A percentile compares a stretch with the other conserved stretches of the same genome.
These are phyloP conservation scores for Saturnispora gosingensis DNA, from an alignment of 805 yeast genomes.

Conservation along the genomic window DNA sequence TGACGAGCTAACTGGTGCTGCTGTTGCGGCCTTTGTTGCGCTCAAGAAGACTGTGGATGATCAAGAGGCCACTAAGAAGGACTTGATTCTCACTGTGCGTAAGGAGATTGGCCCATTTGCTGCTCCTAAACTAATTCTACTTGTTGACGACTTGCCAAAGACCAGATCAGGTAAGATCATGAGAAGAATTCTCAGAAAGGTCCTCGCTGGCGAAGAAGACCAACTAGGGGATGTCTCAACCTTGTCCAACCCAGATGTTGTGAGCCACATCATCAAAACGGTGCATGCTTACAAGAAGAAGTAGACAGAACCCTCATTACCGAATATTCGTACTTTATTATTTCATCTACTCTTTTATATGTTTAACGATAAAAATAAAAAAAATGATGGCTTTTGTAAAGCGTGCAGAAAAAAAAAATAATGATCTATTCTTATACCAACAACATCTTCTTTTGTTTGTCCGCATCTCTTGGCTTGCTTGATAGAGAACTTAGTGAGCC, in stretches of 20 bases:
- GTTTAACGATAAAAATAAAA: background rate
- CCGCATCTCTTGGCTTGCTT: background rate
- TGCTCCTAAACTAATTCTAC: slow-evolving; percentile 65
- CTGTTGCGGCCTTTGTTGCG: slow-evolving; percentile 75
- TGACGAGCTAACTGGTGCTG: slow-evolving; percentile 81
- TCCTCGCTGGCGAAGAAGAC: slow-evolving; percentile 66
- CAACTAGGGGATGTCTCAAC: slow-evolving; percentile 76
- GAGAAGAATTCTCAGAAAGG: slow-evolving; percentile 78
- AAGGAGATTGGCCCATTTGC: slow-evolving; percentile 82
- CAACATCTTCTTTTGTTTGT: background rate
- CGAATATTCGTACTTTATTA: background rate
- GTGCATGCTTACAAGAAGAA: slow-evolving; percentile 21
- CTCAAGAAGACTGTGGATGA: slow-evolving; percentile 47
- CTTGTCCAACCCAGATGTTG: slow-evolving; percentile 67
- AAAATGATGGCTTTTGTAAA: background rate
- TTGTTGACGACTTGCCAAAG: slow-evolving; percentile 74
- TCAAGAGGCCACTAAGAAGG: slow-evolving; percentile 46
- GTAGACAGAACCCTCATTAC: background rate
- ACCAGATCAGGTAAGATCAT: slow-evolving; percentile 81
- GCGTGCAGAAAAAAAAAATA: background rate
- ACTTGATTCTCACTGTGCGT: slow-evolving; percentile 60
- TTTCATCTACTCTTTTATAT: background rate
- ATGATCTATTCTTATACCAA: background rate
- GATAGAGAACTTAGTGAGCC: background rate
- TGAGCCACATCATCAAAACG: slow-evolving; percentile 51